Conservation (phyloP, 495 filamentous ascomycete genomes). For the Podospora fimiseda region DNA sequence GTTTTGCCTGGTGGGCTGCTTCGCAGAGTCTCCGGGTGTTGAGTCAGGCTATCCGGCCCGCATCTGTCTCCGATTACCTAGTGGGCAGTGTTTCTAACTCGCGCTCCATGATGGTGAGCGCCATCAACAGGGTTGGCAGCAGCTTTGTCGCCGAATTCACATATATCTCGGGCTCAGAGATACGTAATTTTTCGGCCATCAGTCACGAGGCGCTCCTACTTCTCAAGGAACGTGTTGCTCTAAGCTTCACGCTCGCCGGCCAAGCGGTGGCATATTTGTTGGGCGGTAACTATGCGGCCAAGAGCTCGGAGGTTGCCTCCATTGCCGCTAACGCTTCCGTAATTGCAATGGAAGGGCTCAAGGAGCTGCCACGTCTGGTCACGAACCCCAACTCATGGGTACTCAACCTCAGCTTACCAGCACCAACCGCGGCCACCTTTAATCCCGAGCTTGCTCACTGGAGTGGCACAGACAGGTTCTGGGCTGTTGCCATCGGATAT, state of each 20-base stretch:
- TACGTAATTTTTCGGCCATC: conserved; percentile 43
- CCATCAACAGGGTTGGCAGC: conserved; percentile 32
- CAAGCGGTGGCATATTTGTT: conserved; percentile 24
- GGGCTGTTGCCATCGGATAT: conserved; percentile 79
- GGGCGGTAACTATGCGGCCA: conserved; percentile 26
- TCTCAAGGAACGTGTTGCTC: conserved; percentile 31
- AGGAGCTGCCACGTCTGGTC: conserved; percentile 12
- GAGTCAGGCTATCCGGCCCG: conserved; percentile 15
- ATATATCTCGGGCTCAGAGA: conserved; percentile 33
- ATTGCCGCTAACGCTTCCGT: conserved; percentile 3
- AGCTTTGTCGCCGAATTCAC: conserved; percentile 35
- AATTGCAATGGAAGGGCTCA: conserved; percentile 11
- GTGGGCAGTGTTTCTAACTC: conserved; percentile 7
- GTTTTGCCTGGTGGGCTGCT: conserved; percentile 22
- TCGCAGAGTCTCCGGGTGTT: conserved; percentile 9
- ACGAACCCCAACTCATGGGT: conserved; percentile 40
- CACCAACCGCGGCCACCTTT: conserved; percentile 29
- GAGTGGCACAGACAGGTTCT: conserved; percentile 66
- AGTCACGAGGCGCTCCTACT: conserved; percentile 40
- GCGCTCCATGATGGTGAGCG: conserved; percentile 17
- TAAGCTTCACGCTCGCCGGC: conserved; percentile 19
- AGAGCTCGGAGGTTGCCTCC: conserved; percentile 13
- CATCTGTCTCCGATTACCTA: conserved; percentile 12
- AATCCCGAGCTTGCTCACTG: conserved; percentile 66
- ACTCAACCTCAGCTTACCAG: conserved; percentile 42